A percentile compares a stretch with the other conserved stretches of the same genome.
phyloP scores from a whole-genome alignment of 495 filamentous ascomycete genomes.

The Glutinoglossum americanum region DNA sequence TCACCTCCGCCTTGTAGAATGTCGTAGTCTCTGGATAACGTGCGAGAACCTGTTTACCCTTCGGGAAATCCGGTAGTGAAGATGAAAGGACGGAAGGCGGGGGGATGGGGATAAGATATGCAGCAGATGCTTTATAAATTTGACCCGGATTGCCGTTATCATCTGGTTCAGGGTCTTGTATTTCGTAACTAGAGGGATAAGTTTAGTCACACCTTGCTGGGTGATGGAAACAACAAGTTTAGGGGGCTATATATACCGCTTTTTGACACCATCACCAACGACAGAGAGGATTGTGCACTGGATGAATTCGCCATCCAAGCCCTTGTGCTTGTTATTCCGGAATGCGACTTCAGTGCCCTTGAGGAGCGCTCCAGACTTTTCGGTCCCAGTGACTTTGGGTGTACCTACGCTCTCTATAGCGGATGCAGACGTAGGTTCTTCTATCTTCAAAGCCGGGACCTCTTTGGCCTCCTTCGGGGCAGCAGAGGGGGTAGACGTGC shows the following conservation, averaged over 20 bases:
- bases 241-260: constrained; percentile 27
- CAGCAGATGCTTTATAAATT: constrained; percentile 58
- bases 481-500: constrained; percentile 30
- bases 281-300: constrained; percentile 73
- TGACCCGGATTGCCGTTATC: constrained; percentile 46
- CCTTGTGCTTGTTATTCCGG: constrained; percentile 51
- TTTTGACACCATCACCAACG: constrained; percentile 65
- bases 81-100: constrained; percentile 21
- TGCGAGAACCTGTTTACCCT: constrained; percentile 62
- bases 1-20: constrained; percentile 92
- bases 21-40: constrained; percentile 85
- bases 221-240: not conserved
- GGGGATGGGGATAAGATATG: constrained; percentile 70
- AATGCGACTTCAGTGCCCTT: constrained; percentile 67
- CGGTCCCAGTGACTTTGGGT: constrained; percentile 7
- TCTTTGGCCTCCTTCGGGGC: constrained; percentile 20
- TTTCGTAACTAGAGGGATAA: constrained; percentile 44
- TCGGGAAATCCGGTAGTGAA: constrained; percentile 41
- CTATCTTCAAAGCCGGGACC: constrained; percentile 25
- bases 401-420: constrained; percentile 18
- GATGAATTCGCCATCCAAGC: constrained; percentile 62
- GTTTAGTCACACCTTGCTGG: not conserved
- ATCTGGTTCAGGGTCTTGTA: constrained; percentile 83
- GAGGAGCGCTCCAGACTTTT: constrained; percentile 23
- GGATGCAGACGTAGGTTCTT: constrained; percentile 21